Base-by-base conservation (phyloP, 2,329 filamentous ascomycete genomes). In the Tolypocladium capitatum region DNA sequence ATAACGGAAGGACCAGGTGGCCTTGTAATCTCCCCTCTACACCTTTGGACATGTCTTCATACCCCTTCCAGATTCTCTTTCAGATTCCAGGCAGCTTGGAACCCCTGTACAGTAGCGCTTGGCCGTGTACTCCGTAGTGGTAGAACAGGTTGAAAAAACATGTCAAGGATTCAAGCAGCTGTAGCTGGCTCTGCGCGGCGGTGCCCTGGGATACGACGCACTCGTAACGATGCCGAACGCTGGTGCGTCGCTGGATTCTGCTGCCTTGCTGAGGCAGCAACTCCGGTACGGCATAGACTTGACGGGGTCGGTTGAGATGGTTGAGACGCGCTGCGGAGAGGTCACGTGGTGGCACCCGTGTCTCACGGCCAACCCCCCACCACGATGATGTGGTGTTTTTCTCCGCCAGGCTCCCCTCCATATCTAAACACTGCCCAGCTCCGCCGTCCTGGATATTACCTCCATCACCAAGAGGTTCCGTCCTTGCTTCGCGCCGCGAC, bases 21-120 rank as follows among this genome's bases (percentile, higher is more conserved):
- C 56, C 56, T 58, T 55, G 51, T 53, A 60, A 60, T 65, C 63
- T 64, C 61, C 63, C 53, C 63, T 64, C 59, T 58, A 58, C 55
- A 51, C 57, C 46, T 53, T 48, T 51, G 46, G 49, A 45, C 55
- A 55, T 57, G 52, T 59, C 55, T 60, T 58, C 54, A 56, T 58
- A 58, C 55, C 55, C 55, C 50, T 55, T 54, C 54, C 53, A 55
- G 58, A 56, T 53, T 58, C 55, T 55, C 50, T 55, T 54, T 54
- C 53, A 55, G 58, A 56, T 53, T 58, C 53, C 51, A 55, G 57
- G 52, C 52, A 54, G 41, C 50, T 50, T 59, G 55, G 56, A 55
- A 54, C 21, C 57, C 53, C 53, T 65, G 62, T 65, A 66, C 58
- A 57, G 49, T 66, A 66, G 56, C 54, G 60, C 58, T 52, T 54